phyloP scores from a whole-genome alignment of 257 asterid genomes.

The Craterostigma plantagineum region DNA sequence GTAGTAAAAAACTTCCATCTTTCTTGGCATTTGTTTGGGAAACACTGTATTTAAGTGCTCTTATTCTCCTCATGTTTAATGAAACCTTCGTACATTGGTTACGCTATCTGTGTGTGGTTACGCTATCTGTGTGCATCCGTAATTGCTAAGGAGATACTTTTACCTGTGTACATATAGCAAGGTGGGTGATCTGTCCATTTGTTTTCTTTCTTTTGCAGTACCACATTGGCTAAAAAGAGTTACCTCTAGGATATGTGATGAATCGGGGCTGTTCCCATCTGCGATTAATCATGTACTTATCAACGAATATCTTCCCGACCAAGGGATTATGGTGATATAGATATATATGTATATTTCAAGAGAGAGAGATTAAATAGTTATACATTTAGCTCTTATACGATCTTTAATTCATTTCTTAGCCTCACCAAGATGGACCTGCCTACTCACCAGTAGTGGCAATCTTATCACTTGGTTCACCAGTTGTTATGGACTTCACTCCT shows the following conservation, averaged over 20 bases:
- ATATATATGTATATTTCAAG: not conserved
- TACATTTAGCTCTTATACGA: not conserved
- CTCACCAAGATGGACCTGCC: slow-evolving; percentile 95
- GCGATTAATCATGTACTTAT: slow-evolving; percentile 85
- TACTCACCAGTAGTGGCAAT: slow-evolving; percentile 88
- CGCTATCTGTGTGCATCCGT: too few species aligned
- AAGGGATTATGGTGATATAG: slow-evolving; percentile 77
- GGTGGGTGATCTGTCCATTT: not conserved
- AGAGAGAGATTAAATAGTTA: not conserved
- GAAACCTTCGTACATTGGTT: too few species aligned
- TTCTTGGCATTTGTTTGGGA: not conserved
- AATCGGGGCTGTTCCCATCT: slow-evolving; percentile 55
- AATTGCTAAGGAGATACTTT: too few species aligned
- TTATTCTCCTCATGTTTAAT: too few species aligned
- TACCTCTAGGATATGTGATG: slow-evolving; percentile 39
- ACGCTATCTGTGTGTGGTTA: too few species aligned
- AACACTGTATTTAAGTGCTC: not conserved
- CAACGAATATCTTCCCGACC: slow-evolving; percentile 77
- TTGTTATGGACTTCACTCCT: slow-evolving; percentile 72
- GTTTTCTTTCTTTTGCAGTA: slow-evolving; percentile 37
- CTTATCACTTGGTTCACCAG: slow-evolving; percentile 78
- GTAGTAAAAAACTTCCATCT: too few species aligned
- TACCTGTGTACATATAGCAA: not conserved
- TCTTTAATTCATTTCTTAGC: slow-evolving; percentile 25
- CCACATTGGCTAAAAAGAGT: slow-evolving; percentile 64